Base-by-base conservation (phyloP, 345 rosid genomes). In the Melastoma malabathricum region DNA sequence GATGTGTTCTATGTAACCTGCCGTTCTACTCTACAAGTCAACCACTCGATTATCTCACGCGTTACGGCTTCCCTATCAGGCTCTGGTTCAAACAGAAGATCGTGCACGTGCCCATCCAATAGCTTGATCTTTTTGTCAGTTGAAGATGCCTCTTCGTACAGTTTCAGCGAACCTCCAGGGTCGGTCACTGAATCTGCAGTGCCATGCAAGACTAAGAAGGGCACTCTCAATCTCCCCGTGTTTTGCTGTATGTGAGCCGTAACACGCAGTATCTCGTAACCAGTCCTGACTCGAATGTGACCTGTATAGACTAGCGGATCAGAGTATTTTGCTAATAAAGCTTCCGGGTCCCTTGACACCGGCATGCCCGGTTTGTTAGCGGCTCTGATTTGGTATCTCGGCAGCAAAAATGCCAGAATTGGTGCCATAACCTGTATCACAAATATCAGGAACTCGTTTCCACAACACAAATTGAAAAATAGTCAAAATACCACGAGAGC, bases 251-350 rank as follows among this genome's bases (percentile, higher is more conserved):
- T 72, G 66, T 69, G 73, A 17, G 86, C 46, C 15, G 90, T 58
- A 45, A 87, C 74, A 43, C 90, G 71, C 25, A 92, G 77, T 53
- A 92, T 87, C 72, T 87, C 98, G n/a, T 87, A 83, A 4, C 95
- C 98, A 4, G 98, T 92, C 52, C 79, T 74, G 14, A 83, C 86
- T 20, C 97, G 59, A 59, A 92, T 78, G 51, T 83, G 76, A 52
- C 97, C 97, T 0, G 97, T 92, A 59, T 82, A 83, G 25, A 87
- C 95, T 58, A 92, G 68, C 2, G 97, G 98, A 53, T 92, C 97
- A 0, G 97, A 80, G 56, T 87, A 92, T 65, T 92, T 92, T 15
- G 86, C 82, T 47, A 73, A 15, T 2, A 92, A 77, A 9, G 97
- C 98, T 58, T 59, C 73, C 13, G 94, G 90, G 58, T 92, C 97